A percentile compares a stretch with the other conserved stretches of the same genome.
phyloP scores from a whole-genome alignment of 805 yeast genomes.

The Ogataea paradorogensis region DNA sequence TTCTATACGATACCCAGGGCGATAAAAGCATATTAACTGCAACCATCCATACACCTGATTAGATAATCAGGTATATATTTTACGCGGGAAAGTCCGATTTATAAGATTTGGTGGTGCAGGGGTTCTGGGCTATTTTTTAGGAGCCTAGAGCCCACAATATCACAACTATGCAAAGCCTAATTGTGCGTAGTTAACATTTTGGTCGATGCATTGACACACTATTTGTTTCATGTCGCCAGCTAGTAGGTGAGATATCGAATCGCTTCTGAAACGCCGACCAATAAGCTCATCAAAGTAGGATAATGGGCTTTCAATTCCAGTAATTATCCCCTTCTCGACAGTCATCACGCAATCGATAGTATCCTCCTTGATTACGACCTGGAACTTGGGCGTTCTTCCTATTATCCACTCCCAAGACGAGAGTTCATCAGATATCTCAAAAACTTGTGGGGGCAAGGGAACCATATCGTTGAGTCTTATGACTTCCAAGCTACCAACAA shows the following conservation, averaged over 20 bases:
- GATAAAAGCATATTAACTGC: too few relatives aligned
- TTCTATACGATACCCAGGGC: too few relatives aligned
- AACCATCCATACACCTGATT: too few relatives aligned
- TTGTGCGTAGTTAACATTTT: conserved; percentile 1
- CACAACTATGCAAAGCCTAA: conserved; percentile 1
- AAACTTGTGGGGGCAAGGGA: conserved; percentile 38
- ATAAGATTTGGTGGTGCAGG: background rate
- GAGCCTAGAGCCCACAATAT: background rate
- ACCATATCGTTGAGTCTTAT: conserved; percentile 24
- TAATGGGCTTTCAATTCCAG: conserved; percentile 14
- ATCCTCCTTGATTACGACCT: conserved; percentile 42
- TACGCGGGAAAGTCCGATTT: too few relatives aligned
- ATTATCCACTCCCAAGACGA: conserved; percentile 70
- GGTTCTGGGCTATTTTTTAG: background rate
- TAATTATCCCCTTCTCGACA: conserved; percentile 52
- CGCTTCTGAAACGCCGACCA: conserved; percentile 22
- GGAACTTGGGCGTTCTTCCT: conserved; percentile 75
- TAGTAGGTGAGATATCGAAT: conserved; percentile 7
- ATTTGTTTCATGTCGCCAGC: conserved; percentile 9
- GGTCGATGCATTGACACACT: conserved; percentile 32
- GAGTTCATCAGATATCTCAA: conserved; percentile 39
- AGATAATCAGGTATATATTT: too few relatives aligned
- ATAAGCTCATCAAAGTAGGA: conserved; percentile 14
- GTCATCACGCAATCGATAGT: conserved; percentile 28
- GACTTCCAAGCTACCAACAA: conserved; percentile 18